Evolutionary conservation across 805 yeast genomes (phyloP), one percentile per base, ranked within the genome.

Genomic region (Cyberlindnera lachancei): DNA sequence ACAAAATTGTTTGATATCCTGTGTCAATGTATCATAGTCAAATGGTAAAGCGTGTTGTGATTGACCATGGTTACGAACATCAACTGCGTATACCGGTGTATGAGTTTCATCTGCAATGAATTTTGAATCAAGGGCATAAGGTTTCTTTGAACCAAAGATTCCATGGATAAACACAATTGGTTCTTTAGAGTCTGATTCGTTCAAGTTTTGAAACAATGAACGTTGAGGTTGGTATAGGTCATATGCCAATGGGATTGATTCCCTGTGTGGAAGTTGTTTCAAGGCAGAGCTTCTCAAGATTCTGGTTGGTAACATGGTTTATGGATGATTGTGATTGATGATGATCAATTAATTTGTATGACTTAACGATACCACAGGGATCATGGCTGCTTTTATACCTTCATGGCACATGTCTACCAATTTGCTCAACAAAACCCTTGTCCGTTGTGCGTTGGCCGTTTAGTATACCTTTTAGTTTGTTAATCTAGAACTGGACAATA

Each of bases 231-330:
- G 28, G 29, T 53, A 56, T 7, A 53, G 32, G 32, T 53, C 58
- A 30, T 46, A 53, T 1, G 56, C 56, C 53, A 53, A 37, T 12
- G 46, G 45, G 20, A 52, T 42, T 1, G 49, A 35, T 74, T 77
- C 69, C 83, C 70, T 78, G 85, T 92, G 70, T 28, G 50, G 53
- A 5, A 48, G 29, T n/a, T 42, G 26, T 5, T 86, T 85, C 26
- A 38, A 24, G 12, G 29, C 29, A 46, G 96, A 95, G 37, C 88
- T 81, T 73, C 88, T 81, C 64, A 90, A 72, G n/a, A 42, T 27
- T 38, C 42, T 41, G 3, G 53, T 36, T 3, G 50, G 42, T 23
- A 46, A 34, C 53, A 48, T 48, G 21, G 21, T 10, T 19, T 10
- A n/a, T n/a, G n/a, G n/a, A n/a, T n/a, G n/a, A n/a, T n/a, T n/a